These are phyloP conservation scores for Isatis tinctoria DNA, from an alignment of 345 rosid genomes.

Conservation along the genomic window DNA sequence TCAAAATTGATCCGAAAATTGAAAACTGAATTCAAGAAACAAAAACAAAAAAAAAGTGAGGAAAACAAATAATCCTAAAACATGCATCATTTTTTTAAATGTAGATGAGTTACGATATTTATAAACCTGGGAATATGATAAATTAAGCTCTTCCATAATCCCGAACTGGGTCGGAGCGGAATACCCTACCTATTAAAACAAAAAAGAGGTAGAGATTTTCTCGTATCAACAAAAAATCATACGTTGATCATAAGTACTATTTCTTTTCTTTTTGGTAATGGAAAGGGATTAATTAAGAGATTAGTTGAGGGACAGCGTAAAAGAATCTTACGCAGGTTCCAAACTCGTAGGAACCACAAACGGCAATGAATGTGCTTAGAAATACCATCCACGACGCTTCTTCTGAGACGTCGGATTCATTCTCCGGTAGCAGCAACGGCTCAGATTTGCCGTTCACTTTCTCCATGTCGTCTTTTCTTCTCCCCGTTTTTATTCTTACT, in stretches of 20 bases:
- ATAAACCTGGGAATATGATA: slow-evolving; percentile 42
- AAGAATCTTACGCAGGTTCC: slow-evolving; percentile 45
- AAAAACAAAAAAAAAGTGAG: not conserved
- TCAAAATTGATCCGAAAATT: slow-evolving; percentile 44
- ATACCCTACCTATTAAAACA: slow-evolving; percentile 42
- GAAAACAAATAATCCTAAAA: not conserved
- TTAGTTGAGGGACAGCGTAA: not conserved
- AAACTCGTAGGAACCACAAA: slow-evolving; percentile 51
- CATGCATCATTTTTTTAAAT: not conserved
- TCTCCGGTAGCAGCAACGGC: slow-evolving; percentile 36
- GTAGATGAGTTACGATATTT: not conserved
- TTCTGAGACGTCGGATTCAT: slow-evolving; percentile 10
- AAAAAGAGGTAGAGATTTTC: not conserved
- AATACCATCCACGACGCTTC: slow-evolving; percentile 41
- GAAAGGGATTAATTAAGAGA: not conserved
- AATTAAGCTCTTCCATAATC: slow-evolving; percentile 43
- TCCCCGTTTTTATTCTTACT: slow-evolving; percentile 21
- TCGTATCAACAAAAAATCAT: not conserved
- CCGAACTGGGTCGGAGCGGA: slow-evolving; percentile 53
- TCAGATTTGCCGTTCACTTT: slow-evolving; percentile 15
- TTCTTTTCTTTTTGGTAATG: not conserved
- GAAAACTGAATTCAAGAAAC: slow-evolving; percentile 28
- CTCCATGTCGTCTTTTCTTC: slow-evolving; percentile 8
- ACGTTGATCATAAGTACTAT: no score
- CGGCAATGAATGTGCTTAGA: slow-evolving; percentile 48